Percentiles rank a stretch among this genome's conserved stretches.
These are phyloP conservation scores for Diddensiella santjacobensis DNA, from an alignment of 805 yeast species.

Conservation along the genomic window DNA sequence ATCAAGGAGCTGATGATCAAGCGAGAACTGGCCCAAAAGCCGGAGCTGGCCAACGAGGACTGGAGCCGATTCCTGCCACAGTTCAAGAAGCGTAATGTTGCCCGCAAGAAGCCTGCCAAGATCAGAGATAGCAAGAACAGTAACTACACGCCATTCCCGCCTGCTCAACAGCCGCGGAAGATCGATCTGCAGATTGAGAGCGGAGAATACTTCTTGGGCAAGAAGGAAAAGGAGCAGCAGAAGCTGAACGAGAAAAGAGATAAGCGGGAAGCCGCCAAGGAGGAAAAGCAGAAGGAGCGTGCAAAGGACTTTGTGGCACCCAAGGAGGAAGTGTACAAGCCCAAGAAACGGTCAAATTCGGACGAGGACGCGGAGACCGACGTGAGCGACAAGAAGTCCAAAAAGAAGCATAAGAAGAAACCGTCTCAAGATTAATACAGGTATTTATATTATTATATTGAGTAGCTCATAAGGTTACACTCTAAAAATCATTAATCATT, in stretches of 20 bases:
- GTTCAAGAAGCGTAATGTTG: slow-evolving; percentile 94
- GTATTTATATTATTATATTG: not conserved
- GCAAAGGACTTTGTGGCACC: slow-evolving; percentile 83
- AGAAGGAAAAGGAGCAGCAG: slow-evolving; percentile 71
- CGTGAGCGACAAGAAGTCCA: slow-evolving; percentile 29
- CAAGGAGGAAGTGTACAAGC: slow-evolving; percentile 59
- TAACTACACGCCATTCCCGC: slow-evolving; percentile 98
- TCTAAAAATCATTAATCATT: not conserved
- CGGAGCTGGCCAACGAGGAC: slow-evolving; percentile 92
- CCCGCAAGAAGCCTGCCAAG: slow-evolving; percentile 81
- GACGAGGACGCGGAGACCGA: slow-evolving; percentile 30
- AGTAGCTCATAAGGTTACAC: not conserved
- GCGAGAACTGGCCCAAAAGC: slow-evolving; percentile 89
- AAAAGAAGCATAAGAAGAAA: slow-evolving; percentile 27
- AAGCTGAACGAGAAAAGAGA: slow-evolving; percentile 73
- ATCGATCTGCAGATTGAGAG: slow-evolving; percentile 94
- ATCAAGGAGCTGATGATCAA: slow-evolving; percentile 97
- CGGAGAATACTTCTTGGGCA: slow-evolving; percentile 95
- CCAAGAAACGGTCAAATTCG: slow-evolving; percentile 30
- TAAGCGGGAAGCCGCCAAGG: slow-evolving; percentile 68
- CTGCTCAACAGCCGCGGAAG: slow-evolving; percentile 94
- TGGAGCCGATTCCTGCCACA: slow-evolving; percentile 96
- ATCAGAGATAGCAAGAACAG: slow-evolving; percentile 66
- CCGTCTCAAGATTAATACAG: slow-evolving; percentile 12
- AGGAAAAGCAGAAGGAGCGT: slow-evolving; percentile 63